Evolutionary conservation across 345 rosid genomes (phyloP), one percentile per base, ranked within the genome.

Genomic region (Camelina sativa): DNA sequence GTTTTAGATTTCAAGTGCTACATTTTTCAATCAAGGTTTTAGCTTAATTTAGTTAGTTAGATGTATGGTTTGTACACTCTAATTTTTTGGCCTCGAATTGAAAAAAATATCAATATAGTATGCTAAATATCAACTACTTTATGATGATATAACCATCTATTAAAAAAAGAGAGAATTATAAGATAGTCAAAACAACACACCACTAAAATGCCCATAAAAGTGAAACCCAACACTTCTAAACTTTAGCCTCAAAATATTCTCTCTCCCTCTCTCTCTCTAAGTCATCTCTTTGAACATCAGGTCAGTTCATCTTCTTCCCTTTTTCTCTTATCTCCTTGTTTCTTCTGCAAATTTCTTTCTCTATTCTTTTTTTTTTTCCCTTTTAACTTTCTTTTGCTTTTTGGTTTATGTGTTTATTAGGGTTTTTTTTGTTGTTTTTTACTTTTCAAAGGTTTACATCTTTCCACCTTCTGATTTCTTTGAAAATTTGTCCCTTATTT

Each of bases 301-400:
- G 80, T 77, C 76, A 71, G 80, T 77, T 65, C 76, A 65, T 77
- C 80, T 65, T 77, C 80, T 77, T 71, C 67, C 62, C 72, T 59
- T 77, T 71, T 76, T 53, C 59, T 46, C 70, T 46, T 64, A 71
- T 65, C 80, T 71, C 55, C 55, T 77, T 77, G 80, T 71, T 71
- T 77, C 76, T 77, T 77, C 80, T 77, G 80, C 72, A 77, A 47
- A 64, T 44, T 71, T 48, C 76, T 71, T 71, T 71, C 72, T 71
- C 62, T 51, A 40, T 41, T 34, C 8, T 40, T 32, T 10, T 53
- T 38, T 61, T 7, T 25, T 11, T 32, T 19, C 22, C 32, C 7
- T 15, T 58, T 32, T 20, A 46, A 64, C 30, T 51, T 56, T 43
- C 59, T 68, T 75, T 68, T 40, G 47, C 62, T 57, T 72, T 76